Evolutionary conservation across 306 rosid species (phyloP), one percentile per base, ranked within the genome.

Genomic region (Fragaria vesca): DNA sequence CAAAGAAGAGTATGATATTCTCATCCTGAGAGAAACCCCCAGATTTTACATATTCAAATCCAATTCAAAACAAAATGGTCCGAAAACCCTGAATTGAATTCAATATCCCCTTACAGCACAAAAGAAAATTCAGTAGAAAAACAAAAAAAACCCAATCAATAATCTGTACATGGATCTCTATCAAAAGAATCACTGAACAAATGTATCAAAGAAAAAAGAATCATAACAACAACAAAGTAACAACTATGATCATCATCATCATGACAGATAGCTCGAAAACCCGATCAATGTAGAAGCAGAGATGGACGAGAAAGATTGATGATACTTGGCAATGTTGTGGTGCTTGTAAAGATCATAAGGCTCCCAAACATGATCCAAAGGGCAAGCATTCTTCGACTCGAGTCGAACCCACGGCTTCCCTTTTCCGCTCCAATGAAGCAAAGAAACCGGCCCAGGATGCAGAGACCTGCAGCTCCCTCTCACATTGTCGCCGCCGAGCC

Each of bases 341-440:
- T 20, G 83, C 81, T 77, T 89, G 72, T 73, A 89, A 0, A 95
- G 90, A 88, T 95, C 98, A 76, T 95, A 95, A 17, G 98, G 98
- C 85, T 89, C 89, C 98, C 98, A 95, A 2, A 95, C 88, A 4
- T 82, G 73, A 74, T 95, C 99, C 38, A 95, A 72, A 0, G 93
- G 91, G 71, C 99, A 95, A 12, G 99, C 88, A 9, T 87, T 83
- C 36, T 85, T 83, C 9, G 77, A 83, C 9, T 95, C 99, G 4
- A 95, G 87, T 76, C 99, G 87, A 3, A 87, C 99, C 99, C 99
- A 95, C 0, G 99, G 99, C 78, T 95, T 95, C 51, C 99, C 99
- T 42, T 95, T 95, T 2, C 99, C 99, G 38, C 97, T 93, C 99
- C 99, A 95, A 80, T 95, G 99, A 6, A 95, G 84, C 66, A 95